Conservation (phyloP, 2,329 filamentous ascomycete species). For the Coniochaeta prunicola region DNA sequence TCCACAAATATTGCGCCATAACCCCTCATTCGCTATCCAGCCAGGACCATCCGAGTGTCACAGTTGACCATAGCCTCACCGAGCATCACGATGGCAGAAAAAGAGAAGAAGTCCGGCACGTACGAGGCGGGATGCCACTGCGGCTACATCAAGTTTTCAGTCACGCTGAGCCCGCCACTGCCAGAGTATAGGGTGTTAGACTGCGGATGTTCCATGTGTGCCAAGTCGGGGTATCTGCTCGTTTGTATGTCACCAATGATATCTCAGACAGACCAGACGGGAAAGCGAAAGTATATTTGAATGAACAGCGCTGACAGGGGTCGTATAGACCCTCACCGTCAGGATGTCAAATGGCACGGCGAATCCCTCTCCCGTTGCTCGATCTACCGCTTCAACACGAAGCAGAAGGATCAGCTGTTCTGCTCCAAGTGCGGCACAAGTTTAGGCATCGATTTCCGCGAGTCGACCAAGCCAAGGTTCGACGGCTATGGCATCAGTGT, state of each 20-base stretch:
- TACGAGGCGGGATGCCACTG: constrained; percentile 47
- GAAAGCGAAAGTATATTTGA: neutral
- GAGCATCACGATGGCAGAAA: neutral
- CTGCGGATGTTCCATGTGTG: constrained; percentile 48
- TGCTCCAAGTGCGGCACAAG: constrained; percentile 39
- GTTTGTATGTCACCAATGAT: constrained; percentile 28
- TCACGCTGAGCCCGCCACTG: constrained; percentile 40
- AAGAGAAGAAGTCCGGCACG: constrained; percentile 19
- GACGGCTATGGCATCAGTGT: constrained; percentile 37
- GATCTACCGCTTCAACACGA: constrained; percentile 38
- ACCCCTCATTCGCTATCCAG: too few species aligned
- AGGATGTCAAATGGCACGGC: constrained; percentile 35
- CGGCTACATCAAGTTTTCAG: constrained; percentile 39
- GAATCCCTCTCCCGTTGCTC: constrained; percentile 25
- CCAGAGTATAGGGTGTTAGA: constrained; percentile 34
- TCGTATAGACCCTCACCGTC: constrained; percentile 28
- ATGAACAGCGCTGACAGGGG: neutral
- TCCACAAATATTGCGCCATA: neutral
- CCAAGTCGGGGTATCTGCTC: constrained; percentile 42
- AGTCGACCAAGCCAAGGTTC: constrained; percentile 12
- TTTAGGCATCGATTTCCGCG: constrained; percentile 38
- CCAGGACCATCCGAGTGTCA: neutral
- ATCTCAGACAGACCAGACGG: neutral
- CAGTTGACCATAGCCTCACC: neutral
- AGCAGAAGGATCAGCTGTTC: constrained; percentile 40